Base-by-base conservation (phyloP, 176 grass and related monocot species). In the Rhynchospora tenuis region DNA sequence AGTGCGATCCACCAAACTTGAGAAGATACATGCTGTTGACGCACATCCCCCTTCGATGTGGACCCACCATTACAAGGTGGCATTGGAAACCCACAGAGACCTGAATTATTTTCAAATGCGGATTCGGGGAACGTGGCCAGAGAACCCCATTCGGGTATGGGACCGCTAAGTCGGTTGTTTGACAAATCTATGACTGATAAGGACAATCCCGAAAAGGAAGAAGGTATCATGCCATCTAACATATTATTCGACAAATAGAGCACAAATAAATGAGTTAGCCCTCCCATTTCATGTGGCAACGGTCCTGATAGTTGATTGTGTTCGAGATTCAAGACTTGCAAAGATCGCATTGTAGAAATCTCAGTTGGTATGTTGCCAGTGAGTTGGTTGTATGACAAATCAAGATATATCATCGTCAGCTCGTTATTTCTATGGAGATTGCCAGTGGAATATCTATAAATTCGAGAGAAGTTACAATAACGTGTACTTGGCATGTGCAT, bases 81-180 rank as follows among this genome's bases (percentile, higher is more conserved):
- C 31, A 33, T 1, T 33, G 31, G 31, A 1, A 33, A 33, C 1
- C 31, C 31, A 33, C 94, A 97, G 0, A 97, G 90, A 78, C 88
- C 94, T 1, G 91, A 77, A 77, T 97, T 97, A 28, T 97, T 92
- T 67, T 90, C 94, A 84, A 92, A 97, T 10, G 76, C 51, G 28
- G 27, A 64, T 42, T 29, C 78, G 0, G 91, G 86, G 60, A 87
- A 97, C 0, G 91, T 91, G 24, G 11, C 6, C 17, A 71, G n/a
- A 89, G 88, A 60, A 97, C 93, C 42, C 2, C 45, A 3, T n/a
- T 71, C 19, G 11, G 81, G 81, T 60, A 88, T 88, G 28, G 82
- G 47, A 1, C 86, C 81, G 11, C 33, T 80, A 15, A 88, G 48
- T 1, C 61, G 73, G 73, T 88, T 84, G 19, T 58, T 59, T 69